Percentiles rank a stretch among this genome's conserved stretches.
Conservation (phyloP, 2,329 filamentous ascomycete species). For the Thermomyces lanuginosus region DNA sequence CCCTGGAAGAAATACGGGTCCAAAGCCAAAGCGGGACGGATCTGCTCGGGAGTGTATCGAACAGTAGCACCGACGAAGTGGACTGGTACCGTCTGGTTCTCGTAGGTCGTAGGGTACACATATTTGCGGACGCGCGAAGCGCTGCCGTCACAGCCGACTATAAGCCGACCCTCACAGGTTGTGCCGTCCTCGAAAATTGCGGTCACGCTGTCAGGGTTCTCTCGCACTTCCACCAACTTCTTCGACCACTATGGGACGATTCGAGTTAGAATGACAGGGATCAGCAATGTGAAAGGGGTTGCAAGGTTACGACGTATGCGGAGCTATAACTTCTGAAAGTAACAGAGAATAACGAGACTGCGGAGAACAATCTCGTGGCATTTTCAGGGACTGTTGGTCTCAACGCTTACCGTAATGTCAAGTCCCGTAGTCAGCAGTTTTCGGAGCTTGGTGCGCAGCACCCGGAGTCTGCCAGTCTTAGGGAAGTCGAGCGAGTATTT, state of each 20-base stretch:
- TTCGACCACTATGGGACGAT: slow-evolving; percentile 26
- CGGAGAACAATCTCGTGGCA: too few species aligned
- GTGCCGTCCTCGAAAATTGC: slow-evolving; percentile 34
- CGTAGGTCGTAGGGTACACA: slow-evolving; percentile 10
- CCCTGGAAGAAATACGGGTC: slow-evolving; percentile 43
- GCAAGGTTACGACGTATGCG: too few species aligned
- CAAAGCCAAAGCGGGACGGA: slow-evolving; percentile 28
- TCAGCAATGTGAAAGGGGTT: too few species aligned
- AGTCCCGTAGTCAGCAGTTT: slow-evolving; percentile 31
- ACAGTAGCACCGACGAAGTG: slow-evolving; percentile 34
- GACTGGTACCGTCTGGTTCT: slow-evolving; percentile 31
- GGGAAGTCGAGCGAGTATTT: slow-evolving; percentile 26
- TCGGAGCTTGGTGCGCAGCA: slow-evolving; percentile 33
- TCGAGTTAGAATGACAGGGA: too few species aligned
- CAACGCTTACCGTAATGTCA: slow-evolving; percentile 32
- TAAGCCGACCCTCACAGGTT: slow-evolving; percentile 25
- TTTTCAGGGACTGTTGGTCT: too few species aligned
- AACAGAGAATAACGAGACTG: background rate
- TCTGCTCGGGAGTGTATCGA: slow-evolving; percentile 25
- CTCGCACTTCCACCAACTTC: slow-evolving; percentile 16
- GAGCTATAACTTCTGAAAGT: too few species aligned
- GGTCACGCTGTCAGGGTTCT: slow-evolving; percentile 20
- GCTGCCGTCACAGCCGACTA: slow-evolving; percentile 38
- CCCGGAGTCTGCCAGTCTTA: slow-evolving; percentile 31
- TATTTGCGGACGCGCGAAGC: slow-evolving; percentile 28